A percentile compares a stretch with the other conserved stretches of the same genome.
Evolutionary conservation across 768 basidiomycete species (phyloP).

Genomic region (Hirschioporus abietinus): DNA sequence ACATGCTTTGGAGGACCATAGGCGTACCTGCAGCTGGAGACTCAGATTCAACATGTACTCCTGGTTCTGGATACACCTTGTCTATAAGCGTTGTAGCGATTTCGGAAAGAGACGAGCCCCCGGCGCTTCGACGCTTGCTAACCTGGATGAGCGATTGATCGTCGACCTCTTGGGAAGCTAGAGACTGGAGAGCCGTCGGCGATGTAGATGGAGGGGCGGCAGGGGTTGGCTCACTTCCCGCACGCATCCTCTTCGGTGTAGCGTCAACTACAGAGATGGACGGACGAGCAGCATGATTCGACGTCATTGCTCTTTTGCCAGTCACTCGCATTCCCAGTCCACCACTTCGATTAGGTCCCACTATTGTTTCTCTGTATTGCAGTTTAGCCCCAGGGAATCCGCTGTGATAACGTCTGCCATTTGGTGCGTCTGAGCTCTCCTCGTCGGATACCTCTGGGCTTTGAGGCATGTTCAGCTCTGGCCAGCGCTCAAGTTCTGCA

Average conservation of each 20-base stretch:
- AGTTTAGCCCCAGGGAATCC: slow-evolving; percentile 51
- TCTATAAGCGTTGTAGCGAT: slow-evolving; percentile 1
- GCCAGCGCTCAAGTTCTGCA: slow-evolving; percentile 77
- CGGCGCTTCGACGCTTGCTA: slow-evolving; percentile 8
- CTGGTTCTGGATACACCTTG: not conserved
- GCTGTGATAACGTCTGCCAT: slow-evolving; percentile 20
- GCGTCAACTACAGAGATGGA: slow-evolving; percentile 3
- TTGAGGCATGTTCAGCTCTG: slow-evolving; percentile 67
- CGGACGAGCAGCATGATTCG: slow-evolving; percentile 21
- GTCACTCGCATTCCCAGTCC: slow-evolving; percentile 73
- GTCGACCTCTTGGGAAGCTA: slow-evolving; percentile 5
- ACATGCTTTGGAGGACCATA: not conserved
- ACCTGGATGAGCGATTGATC: slow-evolving; percentile 3
- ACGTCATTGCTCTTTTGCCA: slow-evolving; percentile 52
- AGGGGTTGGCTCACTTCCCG: slow-evolving; percentile 23
- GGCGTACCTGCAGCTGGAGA: not conserved
- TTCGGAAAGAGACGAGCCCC: slow-evolving; percentile 5
- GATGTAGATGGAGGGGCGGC: slow-evolving; percentile 9
- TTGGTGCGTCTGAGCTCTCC: slow-evolving; percentile 42
- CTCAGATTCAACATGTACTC: not conserved
- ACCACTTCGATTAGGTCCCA: slow-evolving; percentile 63
- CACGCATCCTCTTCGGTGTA: slow-evolving; percentile 8
- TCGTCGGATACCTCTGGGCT: slow-evolving; percentile 73
- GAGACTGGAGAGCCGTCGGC: not conserved
- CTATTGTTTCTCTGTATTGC: slow-evolving; percentile 86